Evolutionary conservation across 164 flowering plant species (phyloP), one percentile per base, ranked within the genome.

Genomic region (Dillenia turbinata): DNA sequence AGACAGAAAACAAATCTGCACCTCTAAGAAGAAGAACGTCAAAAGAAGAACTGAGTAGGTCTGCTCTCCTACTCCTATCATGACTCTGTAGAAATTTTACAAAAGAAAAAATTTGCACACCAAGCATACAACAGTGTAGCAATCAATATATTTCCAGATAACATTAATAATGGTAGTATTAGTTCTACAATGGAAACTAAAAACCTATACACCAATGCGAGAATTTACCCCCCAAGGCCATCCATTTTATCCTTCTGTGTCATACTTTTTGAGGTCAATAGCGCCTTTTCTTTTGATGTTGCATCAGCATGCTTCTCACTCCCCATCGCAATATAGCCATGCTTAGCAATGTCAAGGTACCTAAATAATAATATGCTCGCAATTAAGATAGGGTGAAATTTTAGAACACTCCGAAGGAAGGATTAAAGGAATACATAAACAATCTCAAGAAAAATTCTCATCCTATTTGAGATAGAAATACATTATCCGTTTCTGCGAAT

Each of bases 301-400:
- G 24, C 56, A 52, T 49, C 58, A 54, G 66, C 33, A 44, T 63
- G 61, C 47, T 61, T 70, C 44, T 66, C 3, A 65, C 70, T 78
- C 44, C 75, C 88, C 79, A 80, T 80, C 49, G 93, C 92, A 59
- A 67, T 73, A 76, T 82, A 89, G 1, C 90, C 97, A 78, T 66
- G 65, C 66, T 86, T 78, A 62, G 97, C 96, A 71, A 94, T 89
- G 73, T 91, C 98, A 81, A 77, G 91, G 74, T 94, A 94, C 98
- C 98, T 94, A 72, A 54, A 71, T 45, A 3, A 45, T 44, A 44
- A 43, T 2, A 54, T 40, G 5, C 13, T 13, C 19, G n/a, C 10
- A 49, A 33, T 33, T 33, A 33, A 33, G 40, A 33, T 33, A 33
- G 40, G 40, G 40, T 33, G 40, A 33, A 26, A 33, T 5, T 33